These are phyloP conservation scores for Ramalina peruviana DNA, from an alignment of 495 filamentous ascomycete genomes.

Conservation along the genomic window DNA sequence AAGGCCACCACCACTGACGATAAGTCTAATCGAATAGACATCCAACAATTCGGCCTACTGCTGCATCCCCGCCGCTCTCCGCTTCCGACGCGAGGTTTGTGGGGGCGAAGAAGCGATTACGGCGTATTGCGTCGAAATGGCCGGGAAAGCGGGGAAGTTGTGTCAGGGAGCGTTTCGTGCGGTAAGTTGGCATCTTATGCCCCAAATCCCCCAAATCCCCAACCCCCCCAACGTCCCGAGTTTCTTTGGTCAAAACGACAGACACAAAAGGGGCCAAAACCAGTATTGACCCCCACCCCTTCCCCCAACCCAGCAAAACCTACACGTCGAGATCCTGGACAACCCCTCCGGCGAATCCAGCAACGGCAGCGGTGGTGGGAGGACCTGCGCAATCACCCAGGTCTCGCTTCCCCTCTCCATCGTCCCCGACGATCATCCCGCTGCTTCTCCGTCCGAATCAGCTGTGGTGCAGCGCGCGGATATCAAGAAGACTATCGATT, in stretches of 20 bases:
- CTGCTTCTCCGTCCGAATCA: neutral
- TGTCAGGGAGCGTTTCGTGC: conserved; percentile 52
- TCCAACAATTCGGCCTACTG: conserved; percentile 56
- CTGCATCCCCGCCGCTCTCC: conserved; percentile 54
- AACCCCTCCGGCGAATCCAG: conserved; percentile 16
- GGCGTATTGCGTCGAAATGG: conserved; percentile 41
- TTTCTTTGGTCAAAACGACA: no score
- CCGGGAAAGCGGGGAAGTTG: conserved; percentile 42
- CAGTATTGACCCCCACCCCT: no score
- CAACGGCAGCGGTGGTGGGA: conserved; percentile 20
- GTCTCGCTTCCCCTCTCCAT: conserved; percentile 55
- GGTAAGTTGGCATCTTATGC: conserved; percentile 17
- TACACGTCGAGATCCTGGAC: no score
- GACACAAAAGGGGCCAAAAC: no score
- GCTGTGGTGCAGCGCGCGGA: conserved; percentile 16
- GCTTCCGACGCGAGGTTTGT: conserved; percentile 50
- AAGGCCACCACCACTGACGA: no score
- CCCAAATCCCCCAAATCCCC: no score
- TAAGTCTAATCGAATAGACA: conserved; percentile 22
- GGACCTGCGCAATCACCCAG: conserved; percentile 46
- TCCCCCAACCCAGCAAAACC: no score
- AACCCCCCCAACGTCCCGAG: no score
- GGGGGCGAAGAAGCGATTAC: conserved; percentile 63
- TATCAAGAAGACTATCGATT: conserved; percentile 19
- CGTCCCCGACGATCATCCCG: conserved; percentile 13